These are phyloP conservation scores for Suillus sp. DNA, from an alignment of 768 basidiomycete genomes.

Conservation along the genomic window DNA sequence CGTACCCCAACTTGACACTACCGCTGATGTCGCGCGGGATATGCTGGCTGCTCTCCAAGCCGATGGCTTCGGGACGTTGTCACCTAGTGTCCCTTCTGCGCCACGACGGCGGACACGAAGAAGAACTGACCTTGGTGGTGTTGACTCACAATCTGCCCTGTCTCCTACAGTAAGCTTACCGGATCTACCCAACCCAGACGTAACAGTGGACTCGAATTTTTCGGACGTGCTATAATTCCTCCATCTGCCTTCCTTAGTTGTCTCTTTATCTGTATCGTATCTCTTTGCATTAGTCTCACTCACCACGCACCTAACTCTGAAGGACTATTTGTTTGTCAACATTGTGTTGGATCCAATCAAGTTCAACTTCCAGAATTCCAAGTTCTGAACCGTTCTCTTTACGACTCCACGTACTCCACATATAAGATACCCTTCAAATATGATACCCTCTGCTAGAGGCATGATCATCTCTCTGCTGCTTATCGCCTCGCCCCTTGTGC, in stretches of 20 bases:
- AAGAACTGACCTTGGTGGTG: slow-evolving; percentile 36
- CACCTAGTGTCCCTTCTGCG: slow-evolving; percentile 43
- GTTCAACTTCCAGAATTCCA: slow-evolving; percentile 3
- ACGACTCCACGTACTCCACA: not conserved
- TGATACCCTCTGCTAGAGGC: slow-evolving; percentile 2
- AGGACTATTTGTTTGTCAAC: slow-evolving; percentile 9
- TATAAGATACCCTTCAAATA: slow-evolving; percentile 6
- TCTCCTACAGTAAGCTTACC: slow-evolving; percentile 29
- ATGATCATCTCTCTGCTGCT: slow-evolving; percentile 28
- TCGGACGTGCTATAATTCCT: slow-evolving; percentile 29
- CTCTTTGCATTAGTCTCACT: slow-evolving; percentile 10
- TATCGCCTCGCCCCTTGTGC: slow-evolving; percentile 10
- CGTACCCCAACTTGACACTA: slow-evolving; percentile 19
- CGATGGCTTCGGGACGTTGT: slow-evolving; percentile 59
- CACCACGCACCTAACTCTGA: slow-evolving; percentile 12
- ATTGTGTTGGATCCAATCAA: slow-evolving; percentile 2
- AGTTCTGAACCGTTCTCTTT: not conserved
- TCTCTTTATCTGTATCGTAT: slow-evolving; percentile 34
- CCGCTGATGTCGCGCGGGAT: slow-evolving; percentile 63
- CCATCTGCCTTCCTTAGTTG: slow-evolving; percentile 26
- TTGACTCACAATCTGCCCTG: slow-evolving; percentile 32
- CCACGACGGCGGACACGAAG: slow-evolving; percentile 31
- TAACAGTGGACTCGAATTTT: slow-evolving; percentile 29
- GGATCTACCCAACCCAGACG: slow-evolving; percentile 32
- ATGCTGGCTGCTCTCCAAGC: slow-evolving; percentile 77